Evolutionary conservation across 305 asterid genomes (phyloP), one percentile per base, ranked within the genome.

Genomic region (Fraxinus baroniana): DNA sequence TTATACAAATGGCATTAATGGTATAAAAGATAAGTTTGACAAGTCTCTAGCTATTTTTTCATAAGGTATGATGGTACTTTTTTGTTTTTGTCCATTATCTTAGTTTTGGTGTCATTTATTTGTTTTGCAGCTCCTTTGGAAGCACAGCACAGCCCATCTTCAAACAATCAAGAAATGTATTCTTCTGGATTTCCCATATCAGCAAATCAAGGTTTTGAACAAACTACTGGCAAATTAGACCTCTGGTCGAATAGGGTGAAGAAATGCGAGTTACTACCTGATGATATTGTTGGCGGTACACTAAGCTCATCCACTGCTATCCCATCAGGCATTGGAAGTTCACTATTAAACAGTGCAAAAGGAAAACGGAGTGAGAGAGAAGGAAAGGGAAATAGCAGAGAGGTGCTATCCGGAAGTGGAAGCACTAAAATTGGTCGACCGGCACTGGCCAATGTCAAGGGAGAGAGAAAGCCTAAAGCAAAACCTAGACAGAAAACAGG

Each of bases 341-440:
- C 97, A 78, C 91, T 92, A 84, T 79, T 91, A 74, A 88, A 92
- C 93, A 90, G 90, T 87, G 91, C 94, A n/a, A 95, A 93, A 89
- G 99, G 98, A 68, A 95, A 95, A 88, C 88, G 99, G 91, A 95
- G 98, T 81, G 99, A 90, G 89, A 92, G 95, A 82, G 99, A 92
- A 83, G 98, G 99, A 74, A 94, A 94, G 86, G 98, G 98, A 74
- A 89, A 86, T 85, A 88, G 84, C 81, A 89, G 93, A 85, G 95
- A 91, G 85, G 87, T 80, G 77, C 44, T 89, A 85, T 90, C 94
- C 78, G 89, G 94, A 93, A 90, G 81, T 57, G 97, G 94, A 87
- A 90, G 92, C 60, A 72, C 94, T 71, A 94, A 95, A 90, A 82
- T 81, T 64, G 88, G 97, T 30, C 91, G 97, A 44, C 87, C 91